These are phyloP conservation scores for Tetrahymena elliotti DNA, from an alignment of 73 alveolate species.

Conservation along the genomic window DNA sequence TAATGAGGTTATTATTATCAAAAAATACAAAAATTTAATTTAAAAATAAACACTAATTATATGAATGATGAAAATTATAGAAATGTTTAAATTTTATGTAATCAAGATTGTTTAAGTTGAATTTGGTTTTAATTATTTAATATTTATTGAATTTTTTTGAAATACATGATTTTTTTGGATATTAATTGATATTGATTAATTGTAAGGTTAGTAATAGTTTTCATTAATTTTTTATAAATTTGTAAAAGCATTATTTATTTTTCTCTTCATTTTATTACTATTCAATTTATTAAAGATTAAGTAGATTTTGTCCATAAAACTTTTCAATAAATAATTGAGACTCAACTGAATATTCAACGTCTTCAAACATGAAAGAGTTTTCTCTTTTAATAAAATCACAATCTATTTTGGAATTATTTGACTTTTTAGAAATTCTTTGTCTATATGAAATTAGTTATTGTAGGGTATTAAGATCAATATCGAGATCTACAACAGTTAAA, in stretches of 20 bases:
- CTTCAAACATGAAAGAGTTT: background rate
- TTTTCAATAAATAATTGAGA: background rate
- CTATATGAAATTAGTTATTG: background rate
- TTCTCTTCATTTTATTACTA: background rate
- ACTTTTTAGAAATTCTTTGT: background rate
- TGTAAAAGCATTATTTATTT: background rate
- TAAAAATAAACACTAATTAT: no score
- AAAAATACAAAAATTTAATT: no score
- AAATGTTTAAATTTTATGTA: no score
- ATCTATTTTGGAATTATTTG: background rate
- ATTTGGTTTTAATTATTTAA: no score
- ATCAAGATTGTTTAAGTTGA: no score
- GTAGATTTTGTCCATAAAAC: background rate
- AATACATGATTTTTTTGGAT: no score
- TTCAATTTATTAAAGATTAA: no score
- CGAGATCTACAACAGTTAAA: background rate
- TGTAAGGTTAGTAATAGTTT: no score
- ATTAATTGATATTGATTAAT: no score
- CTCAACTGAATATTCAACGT: background rate
- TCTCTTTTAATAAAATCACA: background rate
- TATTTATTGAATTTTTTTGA: no score
- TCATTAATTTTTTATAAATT: background rate
- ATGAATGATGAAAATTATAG: no score
- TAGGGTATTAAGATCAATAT: background rate
- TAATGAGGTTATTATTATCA: no score